Evolutionary conservation across 1,284 basidiomycete genomes (phyloP).

Genomic region (Leccinum fallax): DNA sequence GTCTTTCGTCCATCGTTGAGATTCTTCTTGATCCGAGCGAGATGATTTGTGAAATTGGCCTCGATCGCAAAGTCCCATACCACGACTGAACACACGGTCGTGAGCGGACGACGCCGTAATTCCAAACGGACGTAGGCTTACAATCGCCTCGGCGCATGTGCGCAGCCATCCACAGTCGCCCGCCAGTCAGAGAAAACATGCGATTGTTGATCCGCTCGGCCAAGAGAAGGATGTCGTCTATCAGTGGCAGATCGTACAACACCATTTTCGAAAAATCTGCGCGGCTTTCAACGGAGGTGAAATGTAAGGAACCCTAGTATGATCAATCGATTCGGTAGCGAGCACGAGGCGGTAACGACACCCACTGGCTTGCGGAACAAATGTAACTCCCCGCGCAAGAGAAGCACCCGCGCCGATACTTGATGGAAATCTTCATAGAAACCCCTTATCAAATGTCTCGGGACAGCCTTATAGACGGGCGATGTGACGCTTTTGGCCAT

Average conservation of each 20-base stretch:
- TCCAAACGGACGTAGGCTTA: conserved; percentile 18
- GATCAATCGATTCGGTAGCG: neutral
- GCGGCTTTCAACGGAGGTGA: conserved; percentile 38
- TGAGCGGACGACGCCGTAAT: conserved; percentile 2
- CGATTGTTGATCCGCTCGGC: conserved; percentile 37
- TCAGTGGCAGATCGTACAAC: conserved; percentile 37
- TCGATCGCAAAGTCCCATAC: conserved; percentile 41
- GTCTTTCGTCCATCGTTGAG: conserved; percentile 36
- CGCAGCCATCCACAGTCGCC: conserved; percentile 47
- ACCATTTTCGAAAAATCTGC: conserved; percentile 40
- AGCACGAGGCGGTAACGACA: conserved; percentile 1
- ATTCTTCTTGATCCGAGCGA: conserved; percentile 39
- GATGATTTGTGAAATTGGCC: conserved; percentile 36
- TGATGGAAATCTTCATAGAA: conserved; percentile 42
- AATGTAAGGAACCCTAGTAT: conserved; percentile 41
- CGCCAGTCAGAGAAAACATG: conserved; percentile 37
- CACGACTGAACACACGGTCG: conserved; percentile 20
- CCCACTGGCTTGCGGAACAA: conserved; percentile 43
- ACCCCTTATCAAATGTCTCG: conserved; percentile 38
- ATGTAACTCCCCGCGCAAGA: conserved; percentile 46
- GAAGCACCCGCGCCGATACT: conserved; percentile 39
- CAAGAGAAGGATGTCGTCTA: conserved; percentile 35
- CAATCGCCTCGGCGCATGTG: conserved; percentile 54
- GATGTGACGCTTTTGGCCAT: conserved; percentile 43
- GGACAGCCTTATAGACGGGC: conserved; percentile 40